Evolutionary conservation across 192 early-diverging fungal genomes (phyloP).

Genomic region (Thamnidium elegans): DNA sequence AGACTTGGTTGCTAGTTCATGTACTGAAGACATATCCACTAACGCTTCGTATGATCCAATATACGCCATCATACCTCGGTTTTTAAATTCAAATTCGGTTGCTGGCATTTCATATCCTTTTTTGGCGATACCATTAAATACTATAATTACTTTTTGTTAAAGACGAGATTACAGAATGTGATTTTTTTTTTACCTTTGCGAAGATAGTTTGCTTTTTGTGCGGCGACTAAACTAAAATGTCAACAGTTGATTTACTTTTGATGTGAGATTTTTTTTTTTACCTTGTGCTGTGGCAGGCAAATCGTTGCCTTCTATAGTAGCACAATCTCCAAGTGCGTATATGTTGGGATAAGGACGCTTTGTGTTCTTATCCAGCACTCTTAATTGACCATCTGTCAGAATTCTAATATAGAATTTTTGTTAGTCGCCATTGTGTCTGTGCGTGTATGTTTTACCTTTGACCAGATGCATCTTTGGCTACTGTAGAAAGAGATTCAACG

Average conservation of each 20-base stretch:
- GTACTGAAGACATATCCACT: constrained; percentile 55
- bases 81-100: constrained; percentile 55
- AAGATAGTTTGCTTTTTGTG: constrained; percentile 69
- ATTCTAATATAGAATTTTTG: constrained; percentile 38
- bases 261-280: background rate
- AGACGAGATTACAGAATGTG: background rate
- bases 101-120: constrained; percentile 21
- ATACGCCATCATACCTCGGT: constrained; percentile 69
- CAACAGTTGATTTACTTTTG: background rate
- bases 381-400: constrained; percentile 71
- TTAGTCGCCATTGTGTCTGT: too few relatives aligned
- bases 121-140: constrained; percentile 22
- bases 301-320: constrained; percentile 70
- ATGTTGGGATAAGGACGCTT: constrained; percentile 55
- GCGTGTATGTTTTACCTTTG: constrained; percentile 22
- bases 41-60: constrained; percentile 59
- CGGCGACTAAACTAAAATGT: constrained; percentile 47
- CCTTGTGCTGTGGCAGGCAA: constrained; percentile 84
- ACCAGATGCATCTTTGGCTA: constrained; percentile 30
- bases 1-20: constrained; percentile 44
- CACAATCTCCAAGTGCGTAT: constrained; percentile 86
- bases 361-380: constrained; percentile 65
- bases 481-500: constrained; percentile 49
- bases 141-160: constrained; percentile 21
- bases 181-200: constrained; percentile 42